phyloP scores from a whole-genome alignment of 2,329 filamentous ascomycete species.

The Simplicillium aogashimaense region DNA sequence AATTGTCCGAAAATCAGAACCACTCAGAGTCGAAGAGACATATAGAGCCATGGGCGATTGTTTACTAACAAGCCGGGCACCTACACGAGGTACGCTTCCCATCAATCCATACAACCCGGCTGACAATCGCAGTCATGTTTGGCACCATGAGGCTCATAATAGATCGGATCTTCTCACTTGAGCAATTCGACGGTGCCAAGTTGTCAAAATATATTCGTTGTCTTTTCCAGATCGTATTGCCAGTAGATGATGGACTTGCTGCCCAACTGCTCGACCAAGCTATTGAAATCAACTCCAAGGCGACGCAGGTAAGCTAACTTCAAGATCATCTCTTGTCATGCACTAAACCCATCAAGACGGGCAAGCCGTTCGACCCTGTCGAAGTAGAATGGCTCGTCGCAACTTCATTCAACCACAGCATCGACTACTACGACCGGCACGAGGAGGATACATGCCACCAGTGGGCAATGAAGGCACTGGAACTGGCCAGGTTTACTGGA shows the following conservation, averaged over 20 bases:
- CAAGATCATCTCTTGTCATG: constrained; percentile 6
- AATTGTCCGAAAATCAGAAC: constrained; percentile 44
- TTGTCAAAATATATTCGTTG: constrained; percentile 72
- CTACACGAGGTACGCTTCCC: constrained; percentile 37
- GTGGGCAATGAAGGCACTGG: constrained; percentile 56
- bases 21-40: constrained; percentile 32
- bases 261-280: constrained; percentile 57
- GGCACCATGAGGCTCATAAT: constrained; percentile 55
- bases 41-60: constrained; percentile 59
- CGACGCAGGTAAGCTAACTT: constrained; percentile 29
- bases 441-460: constrained; percentile 43
- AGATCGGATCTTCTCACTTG: constrained; percentile 52
- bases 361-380: constrained; percentile 46
- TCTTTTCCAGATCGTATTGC: constrained; percentile 58
- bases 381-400: constrained; percentile 72
- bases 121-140: constrained; percentile 27
- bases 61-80: constrained; percentile 42
- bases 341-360: constrained; percentile 17
- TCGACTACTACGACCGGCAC: constrained; percentile 52
- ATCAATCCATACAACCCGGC: neutral
- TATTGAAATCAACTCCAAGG: constrained; percentile 38
- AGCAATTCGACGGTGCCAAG: constrained; percentile 44
- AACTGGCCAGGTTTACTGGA: constrained; percentile 46
- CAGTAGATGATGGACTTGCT: constrained; percentile 43
- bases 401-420: constrained; percentile 57